These are phyloP conservation scores for Saturnispora bothae DNA, from an alignment of 805 yeast genomes.

Conservation along the genomic window DNA sequence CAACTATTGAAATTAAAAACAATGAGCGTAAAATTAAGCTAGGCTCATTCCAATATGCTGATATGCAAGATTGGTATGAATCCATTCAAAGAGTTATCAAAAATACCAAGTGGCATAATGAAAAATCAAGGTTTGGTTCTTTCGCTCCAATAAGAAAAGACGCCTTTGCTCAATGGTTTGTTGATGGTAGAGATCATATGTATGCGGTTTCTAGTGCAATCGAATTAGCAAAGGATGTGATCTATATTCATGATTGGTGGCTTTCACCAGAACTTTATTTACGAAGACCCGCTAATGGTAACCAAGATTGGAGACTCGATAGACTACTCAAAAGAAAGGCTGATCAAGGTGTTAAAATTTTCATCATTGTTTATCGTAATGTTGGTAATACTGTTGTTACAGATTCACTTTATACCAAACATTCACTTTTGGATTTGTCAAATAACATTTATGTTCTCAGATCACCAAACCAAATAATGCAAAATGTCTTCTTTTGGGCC, in stretches of 20 bases:
- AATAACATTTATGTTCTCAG: conserved; percentile 82
- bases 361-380: conserved; percentile 84
- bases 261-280: conserved; percentile 85
- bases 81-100: conserved; percentile 62
- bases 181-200: conserved; percentile 83
- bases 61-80: conserved; percentile 63
- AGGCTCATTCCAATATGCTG: conserved; percentile 54
- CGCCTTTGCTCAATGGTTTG: conserved; percentile 92
- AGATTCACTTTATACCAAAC: conserved; percentile 91
- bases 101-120: conserved; percentile 64
- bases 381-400: conserved; percentile 90
- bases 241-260: conserved; percentile 99
- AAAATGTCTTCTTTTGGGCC: conserved; percentile 95
- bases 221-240: conserved; percentile 86
- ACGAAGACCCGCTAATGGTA: conserved; percentile 90
- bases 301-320: conserved; percentile 89
- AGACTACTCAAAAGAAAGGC: conserved; percentile 83
- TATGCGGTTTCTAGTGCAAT: conserved; percentile 94
- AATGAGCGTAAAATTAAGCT: conserved; percentile 58
- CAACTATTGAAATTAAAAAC: background rate
- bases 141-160: conserved; percentile 87
- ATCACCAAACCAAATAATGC: conserved; percentile 90
- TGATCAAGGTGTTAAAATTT: conserved; percentile 87
- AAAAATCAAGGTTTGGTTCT: conserved; percentile 66
- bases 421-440: conserved; percentile 76